Conservation (phyloP, 805 yeast genomes). For the Yarrowia yakushimensis region DNA sequence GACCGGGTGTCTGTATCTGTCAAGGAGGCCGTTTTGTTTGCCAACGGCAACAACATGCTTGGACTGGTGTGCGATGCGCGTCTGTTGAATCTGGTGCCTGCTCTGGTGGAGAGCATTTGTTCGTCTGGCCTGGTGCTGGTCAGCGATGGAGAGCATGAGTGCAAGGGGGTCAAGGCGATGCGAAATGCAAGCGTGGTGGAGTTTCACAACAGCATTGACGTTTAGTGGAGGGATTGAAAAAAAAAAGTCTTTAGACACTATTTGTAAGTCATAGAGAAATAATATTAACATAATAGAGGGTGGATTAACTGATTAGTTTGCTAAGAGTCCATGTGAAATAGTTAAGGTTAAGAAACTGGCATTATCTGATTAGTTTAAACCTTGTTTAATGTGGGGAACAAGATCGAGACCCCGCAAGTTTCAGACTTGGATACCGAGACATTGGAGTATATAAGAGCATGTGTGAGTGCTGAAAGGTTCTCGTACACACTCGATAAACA, state of each 20-base stretch:
- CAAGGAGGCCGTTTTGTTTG: constrained; percentile 77
- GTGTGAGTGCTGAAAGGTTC: too few species aligned
- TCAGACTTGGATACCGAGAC: too few species aligned
- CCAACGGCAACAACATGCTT: constrained; percentile 74
- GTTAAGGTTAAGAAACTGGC: too few species aligned
- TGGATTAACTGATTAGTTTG: too few species aligned
- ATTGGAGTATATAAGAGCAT: not conserved
- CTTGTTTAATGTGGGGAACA: too few species aligned
- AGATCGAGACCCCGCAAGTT: too few species aligned
- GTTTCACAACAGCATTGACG: constrained; percentile 59
- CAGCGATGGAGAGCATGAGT: constrained; percentile 41
- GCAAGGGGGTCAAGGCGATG: constrained; percentile 57
- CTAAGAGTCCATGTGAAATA: too few species aligned
- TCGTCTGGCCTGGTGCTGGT: constrained; percentile 79
- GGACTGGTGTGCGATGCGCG: constrained; percentile 72
- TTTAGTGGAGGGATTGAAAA: constrained; percentile 33
- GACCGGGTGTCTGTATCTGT: constrained; percentile 51
- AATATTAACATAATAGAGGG: not conserved
- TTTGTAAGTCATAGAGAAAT: not conserved
- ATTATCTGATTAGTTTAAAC: too few species aligned
- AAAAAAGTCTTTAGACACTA: too few species aligned
- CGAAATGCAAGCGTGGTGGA: constrained; percentile 60
- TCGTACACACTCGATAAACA: not conserved
- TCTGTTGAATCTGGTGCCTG: constrained; percentile 68
- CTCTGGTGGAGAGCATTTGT: constrained; percentile 67